phyloP scores from a whole-genome alignment of 2,329 filamentous ascomycete genomes.

The Pseudocercospora fijiensis region DNA sequence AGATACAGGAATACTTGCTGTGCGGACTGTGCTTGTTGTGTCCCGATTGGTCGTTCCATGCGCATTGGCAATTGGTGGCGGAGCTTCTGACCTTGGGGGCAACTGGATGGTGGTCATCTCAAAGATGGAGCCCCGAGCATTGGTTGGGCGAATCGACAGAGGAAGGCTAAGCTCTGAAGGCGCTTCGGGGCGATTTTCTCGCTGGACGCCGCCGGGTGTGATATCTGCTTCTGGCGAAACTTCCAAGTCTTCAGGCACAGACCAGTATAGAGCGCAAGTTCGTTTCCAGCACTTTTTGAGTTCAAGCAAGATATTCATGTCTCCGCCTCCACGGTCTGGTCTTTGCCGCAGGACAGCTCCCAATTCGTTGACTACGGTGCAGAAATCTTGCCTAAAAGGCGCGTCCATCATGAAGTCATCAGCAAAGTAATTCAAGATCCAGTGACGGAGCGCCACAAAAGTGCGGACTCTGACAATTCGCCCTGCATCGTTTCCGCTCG shows the following conservation, averaged over 20 bases:
- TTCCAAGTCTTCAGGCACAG: conserved; percentile 61
- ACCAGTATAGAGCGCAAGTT: conserved; percentile 88
- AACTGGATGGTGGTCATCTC: conserved; percentile 29
- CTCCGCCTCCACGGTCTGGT: conserved; percentile 56
- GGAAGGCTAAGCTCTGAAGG: conserved; percentile 26
- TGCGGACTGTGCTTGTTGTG: conserved; percentile 26
- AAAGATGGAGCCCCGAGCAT: conserved; percentile 25
- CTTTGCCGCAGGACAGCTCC: conserved; percentile 54
- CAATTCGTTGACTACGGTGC: conserved; percentile 70
- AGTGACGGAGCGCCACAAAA: conserved; percentile 92
- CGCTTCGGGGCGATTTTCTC: conserved; percentile 13
- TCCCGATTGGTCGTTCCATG: conserved; percentile 19
- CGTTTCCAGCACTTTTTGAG: conserved; percentile 97
- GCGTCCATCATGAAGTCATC: conserved; percentile 87
- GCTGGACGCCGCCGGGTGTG: conserved; percentile 64
- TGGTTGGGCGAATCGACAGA: conserved; percentile 27
- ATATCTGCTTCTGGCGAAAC: conserved; percentile 64
- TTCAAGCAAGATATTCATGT: conserved; percentile 85
- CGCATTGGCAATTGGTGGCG: conserved; percentile 12
- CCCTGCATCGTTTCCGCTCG: conserved; percentile 68
- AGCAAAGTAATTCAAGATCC: conserved; percentile 96
- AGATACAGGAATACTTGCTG: conserved; percentile 43
- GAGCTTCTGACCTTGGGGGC: conserved; percentile 16
- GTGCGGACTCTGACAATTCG: conserved; percentile 93
- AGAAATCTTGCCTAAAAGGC: conserved; percentile 73